phyloP scores from a whole-genome alignment of 2,329 filamentous ascomycete genomes.

The Hypomyces rosellus region DNA sequence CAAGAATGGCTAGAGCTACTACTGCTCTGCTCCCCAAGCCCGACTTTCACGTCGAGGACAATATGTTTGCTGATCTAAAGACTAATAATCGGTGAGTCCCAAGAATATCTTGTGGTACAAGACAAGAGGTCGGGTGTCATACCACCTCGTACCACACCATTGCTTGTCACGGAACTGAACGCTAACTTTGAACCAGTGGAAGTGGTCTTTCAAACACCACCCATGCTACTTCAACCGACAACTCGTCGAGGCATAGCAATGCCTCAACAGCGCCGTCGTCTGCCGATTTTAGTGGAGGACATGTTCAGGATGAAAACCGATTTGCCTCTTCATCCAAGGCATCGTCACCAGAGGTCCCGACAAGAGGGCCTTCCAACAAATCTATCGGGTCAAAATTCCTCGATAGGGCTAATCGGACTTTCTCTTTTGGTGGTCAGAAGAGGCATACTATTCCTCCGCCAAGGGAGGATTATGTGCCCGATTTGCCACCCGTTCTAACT shows the following conservation, averaged over 20 bases:
- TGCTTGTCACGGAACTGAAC: neutral
- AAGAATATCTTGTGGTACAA: neutral
- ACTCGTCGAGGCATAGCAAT: slow-evolving; percentile 56
- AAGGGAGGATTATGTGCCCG: slow-evolving; percentile 24
- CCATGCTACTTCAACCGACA: slow-evolving; percentile 53
- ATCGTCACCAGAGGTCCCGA: slow-evolving; percentile 27
- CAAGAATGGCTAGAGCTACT: slow-evolving; percentile 34
- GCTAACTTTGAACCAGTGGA: slow-evolving; percentile 42
- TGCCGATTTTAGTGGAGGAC: slow-evolving; percentile 31
- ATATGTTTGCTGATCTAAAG: slow-evolving; percentile 53
- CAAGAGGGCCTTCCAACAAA: slow-evolving; percentile 37
- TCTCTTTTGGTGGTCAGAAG: slow-evolving; percentile 53
- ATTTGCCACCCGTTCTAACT: slow-evolving; percentile 33
- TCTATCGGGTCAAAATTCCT: slow-evolving; percentile 46
- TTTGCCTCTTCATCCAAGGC: slow-evolving; percentile 19
- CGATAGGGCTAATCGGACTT: slow-evolving; percentile 51
- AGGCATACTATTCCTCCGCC: slow-evolving; percentile 33
- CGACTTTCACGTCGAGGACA: slow-evolving; percentile 42
- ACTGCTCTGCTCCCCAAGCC: slow-evolving; percentile 30
- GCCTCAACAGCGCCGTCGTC: slow-evolving; percentile 57
- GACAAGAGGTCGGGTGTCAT: neutral
- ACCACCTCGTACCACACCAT: neutral
- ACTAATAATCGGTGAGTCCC: slow-evolving; percentile 46
- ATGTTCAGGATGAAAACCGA: slow-evolving; percentile 23
- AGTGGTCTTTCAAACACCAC: slow-evolving; percentile 57